Percentiles rank a stretch among this genome's conserved stretches.
Conservation (phyloP, 352 stramenopile species). For the Pythium rhizo-oryzae region DNA sequence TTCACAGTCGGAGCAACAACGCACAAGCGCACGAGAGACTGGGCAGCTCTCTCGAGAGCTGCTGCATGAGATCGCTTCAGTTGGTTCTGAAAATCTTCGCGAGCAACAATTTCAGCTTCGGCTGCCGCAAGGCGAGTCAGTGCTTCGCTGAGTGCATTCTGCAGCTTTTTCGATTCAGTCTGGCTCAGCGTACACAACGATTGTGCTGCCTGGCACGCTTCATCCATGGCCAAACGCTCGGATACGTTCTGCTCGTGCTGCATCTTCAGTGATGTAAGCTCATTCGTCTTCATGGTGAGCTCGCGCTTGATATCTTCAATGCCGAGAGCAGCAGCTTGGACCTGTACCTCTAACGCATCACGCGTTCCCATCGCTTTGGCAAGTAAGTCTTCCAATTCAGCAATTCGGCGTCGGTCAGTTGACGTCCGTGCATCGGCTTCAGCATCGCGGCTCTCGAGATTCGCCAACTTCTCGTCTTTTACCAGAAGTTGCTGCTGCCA, state of each 20-base stretch:
- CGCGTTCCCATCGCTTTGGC: not conserved
- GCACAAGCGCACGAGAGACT: conserved; percentile 65
- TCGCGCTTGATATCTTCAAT: not conserved
- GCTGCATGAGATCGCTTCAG: conserved; percentile 35
- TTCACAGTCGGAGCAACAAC: conserved; percentile 85
- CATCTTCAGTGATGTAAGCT: not conserved
- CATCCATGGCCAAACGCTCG: not conserved
- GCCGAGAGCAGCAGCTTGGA: not conserved
- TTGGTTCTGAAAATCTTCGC: conserved; percentile 25
- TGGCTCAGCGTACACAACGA: not conserved
- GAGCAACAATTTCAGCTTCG: conserved; percentile 28
- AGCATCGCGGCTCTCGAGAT: not conserved
- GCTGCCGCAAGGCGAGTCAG: not conserved
- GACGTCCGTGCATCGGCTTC: not conserved
- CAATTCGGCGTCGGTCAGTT: not conserved
- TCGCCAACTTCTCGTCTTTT: not conserved
- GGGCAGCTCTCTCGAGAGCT: conserved; percentile 40
- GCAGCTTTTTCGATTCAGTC: not conserved
- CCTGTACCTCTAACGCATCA: not conserved
- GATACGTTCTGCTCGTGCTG: not conserved
- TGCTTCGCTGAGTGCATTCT: not conserved
- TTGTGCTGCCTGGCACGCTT: not conserved
- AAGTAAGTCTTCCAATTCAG: not conserved
- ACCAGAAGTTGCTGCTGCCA: not conserved
- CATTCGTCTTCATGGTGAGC: not conserved